Percentiles rank a stretch among this genome's conserved stretches.
These are phyloP conservation scores for Chalciporus sp. DNA, from an alignment of 1,284 basidiomycete genomes.

Conservation along the genomic window DNA sequence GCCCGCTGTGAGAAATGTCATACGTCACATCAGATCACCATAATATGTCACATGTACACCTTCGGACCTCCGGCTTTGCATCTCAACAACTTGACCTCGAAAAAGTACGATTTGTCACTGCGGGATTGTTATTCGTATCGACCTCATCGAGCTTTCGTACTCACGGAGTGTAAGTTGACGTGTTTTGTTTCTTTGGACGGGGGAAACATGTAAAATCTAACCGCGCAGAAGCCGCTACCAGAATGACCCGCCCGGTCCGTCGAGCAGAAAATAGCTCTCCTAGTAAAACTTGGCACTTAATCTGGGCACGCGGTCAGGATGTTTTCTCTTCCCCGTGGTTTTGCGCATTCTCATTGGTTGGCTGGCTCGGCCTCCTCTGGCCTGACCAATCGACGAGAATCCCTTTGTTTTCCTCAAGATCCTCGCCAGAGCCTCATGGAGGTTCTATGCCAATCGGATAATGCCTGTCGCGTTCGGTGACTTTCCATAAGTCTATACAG, in stretches of 20 bases:
- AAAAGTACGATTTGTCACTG: background rate
- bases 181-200: background rate
- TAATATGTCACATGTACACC: background rate
- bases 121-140: background rate
- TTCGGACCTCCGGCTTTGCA: background rate
- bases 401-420: background rate
- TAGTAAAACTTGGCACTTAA: background rate
- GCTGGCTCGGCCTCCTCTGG: background rate
- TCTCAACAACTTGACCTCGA: background rate
- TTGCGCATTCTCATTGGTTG: background rate
- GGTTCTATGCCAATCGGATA: background rate
- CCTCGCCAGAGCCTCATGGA: background rate
- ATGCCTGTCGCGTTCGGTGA: background rate
- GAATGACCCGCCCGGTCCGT: background rate
- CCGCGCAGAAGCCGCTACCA: background rate
- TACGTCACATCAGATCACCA: background rate
- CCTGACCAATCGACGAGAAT: background rate
- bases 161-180: background rate
- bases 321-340: background rate
- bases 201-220: background rate
- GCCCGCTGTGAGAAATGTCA: background rate
- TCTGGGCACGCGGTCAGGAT: background rate
- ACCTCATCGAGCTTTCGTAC: background rate
- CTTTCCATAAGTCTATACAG: background rate
- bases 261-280: background rate